Evolutionary conservation across 306 rosid genomes (phyloP).

Genomic region (Lagenaria siceraria): DNA sequence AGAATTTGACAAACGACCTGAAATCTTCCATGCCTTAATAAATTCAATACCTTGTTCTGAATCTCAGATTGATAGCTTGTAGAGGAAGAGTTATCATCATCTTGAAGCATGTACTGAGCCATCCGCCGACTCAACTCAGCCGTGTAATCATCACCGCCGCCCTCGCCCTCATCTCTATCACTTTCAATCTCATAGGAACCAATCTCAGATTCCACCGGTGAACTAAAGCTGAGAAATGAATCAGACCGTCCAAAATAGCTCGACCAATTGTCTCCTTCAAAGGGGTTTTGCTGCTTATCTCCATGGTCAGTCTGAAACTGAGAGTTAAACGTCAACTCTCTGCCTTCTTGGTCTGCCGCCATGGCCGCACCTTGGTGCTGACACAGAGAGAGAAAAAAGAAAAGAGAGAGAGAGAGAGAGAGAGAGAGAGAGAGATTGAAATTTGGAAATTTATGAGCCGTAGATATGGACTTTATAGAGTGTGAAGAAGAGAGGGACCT

Average conservation of each 20-base stretch:
- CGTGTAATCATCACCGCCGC: constrained; percentile 34
- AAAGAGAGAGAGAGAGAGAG: not conserved
- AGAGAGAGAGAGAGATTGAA: not conserved
- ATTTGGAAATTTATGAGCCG: not conserved
- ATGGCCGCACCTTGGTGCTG: constrained; percentile 5
- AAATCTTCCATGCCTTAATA: not conserved
- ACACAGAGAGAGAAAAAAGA: not conserved
- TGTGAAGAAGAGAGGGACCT: not conserved
- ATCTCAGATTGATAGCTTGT: constrained; percentile 14
- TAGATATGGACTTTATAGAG: not conserved
- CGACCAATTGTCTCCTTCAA: not conserved
- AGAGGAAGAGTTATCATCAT: constrained; percentile 12
- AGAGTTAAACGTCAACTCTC: constrained; percentile 19
- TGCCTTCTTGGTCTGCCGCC: constrained; percentile 35
- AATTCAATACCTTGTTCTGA: constrained; percentile 19
- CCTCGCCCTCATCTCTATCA: not conserved
- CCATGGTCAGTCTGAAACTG: constrained; percentile 10
- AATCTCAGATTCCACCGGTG: constrained; percentile 10
- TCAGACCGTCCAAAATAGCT: not conserved
- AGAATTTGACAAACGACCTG: not conserved
- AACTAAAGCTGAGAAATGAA: not conserved
- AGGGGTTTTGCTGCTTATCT: not conserved
- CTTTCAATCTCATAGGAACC: constrained; percentile 13
- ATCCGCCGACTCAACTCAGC: constrained; percentile 46
- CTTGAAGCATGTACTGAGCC: constrained; percentile 37